Evolutionary conservation across 2,329 filamentous ascomycete genomes (phyloP).

Genomic region (Lasiodiplodia citricola): DNA sequence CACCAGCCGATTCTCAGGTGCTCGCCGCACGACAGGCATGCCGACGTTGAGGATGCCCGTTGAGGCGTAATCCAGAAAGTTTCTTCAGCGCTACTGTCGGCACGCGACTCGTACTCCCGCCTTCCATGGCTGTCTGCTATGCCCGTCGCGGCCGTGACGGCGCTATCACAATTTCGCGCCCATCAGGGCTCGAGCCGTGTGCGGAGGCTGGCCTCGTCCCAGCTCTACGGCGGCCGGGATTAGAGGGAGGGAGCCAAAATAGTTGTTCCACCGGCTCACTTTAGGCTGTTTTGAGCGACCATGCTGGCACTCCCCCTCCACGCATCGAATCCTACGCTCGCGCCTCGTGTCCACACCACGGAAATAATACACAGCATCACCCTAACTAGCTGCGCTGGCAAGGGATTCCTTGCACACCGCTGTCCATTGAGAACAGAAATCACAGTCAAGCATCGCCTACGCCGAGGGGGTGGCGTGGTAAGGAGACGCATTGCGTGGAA

Average conservation of each 20-base stretch:
- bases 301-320: neutral
- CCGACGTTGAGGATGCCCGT: neutral
- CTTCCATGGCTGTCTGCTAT: neutral
- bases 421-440: constrained; percentile 3
- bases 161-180: constrained; percentile 19
- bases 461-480: neutral
- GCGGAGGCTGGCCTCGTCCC: constrained; percentile 10
- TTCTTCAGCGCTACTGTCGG: neutral
- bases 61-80: neutral
- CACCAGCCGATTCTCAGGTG: constrained; percentile 8
- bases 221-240: constrained; percentile 17
- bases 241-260: neutral
- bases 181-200: constrained; percentile 12
- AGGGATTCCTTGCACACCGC: neutral
- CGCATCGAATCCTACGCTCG: neutral
- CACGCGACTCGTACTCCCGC: neutral
- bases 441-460: neutral
- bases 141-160: neutral
- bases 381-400: neutral
- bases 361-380: neutral
- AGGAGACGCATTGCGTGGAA: constrained; percentile 1
- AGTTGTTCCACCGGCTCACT: neutral
- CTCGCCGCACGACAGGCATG: neutral
- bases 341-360: constrained; percentile 1
- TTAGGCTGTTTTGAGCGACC: constrained; percentile 11